These are phyloP conservation scores for Termitomyces heimii DNA, from an alignment of 768 basidiomycete genomes.

Conservation along the genomic window DNA sequence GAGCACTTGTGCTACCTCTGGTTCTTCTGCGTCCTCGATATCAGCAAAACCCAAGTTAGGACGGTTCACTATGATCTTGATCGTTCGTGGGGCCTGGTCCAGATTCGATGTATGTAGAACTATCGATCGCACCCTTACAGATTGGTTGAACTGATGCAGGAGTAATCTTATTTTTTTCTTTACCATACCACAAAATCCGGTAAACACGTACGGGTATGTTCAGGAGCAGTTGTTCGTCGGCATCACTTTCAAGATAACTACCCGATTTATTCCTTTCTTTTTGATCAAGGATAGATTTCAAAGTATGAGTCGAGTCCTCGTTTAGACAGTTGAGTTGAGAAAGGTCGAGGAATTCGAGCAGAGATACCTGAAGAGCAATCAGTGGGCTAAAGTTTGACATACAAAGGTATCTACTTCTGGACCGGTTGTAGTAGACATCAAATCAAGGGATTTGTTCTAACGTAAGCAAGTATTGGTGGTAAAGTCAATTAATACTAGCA, in stretches of 20 bases:
- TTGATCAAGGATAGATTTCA: conserved; percentile 42
- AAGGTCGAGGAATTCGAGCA: conserved; percentile 53
- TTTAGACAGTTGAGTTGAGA: conserved; percentile 68
- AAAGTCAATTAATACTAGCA: conserved; percentile 30
- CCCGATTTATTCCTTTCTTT: conserved; percentile 38
- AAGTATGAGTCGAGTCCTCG: conserved; percentile 44
- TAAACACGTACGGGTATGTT: conserved; percentile 51
- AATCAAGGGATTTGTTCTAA: conserved; percentile 7
- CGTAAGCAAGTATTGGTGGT: conserved; percentile 10
- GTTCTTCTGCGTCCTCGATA: conserved; percentile 46
- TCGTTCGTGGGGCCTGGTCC: conserved; percentile 46
- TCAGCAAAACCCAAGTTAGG: conserved; percentile 60
- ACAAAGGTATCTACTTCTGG: conserved; percentile 8
- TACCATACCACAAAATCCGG: not conserved
- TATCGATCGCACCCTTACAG: conserved; percentile 58
- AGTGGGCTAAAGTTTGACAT: not conserved
- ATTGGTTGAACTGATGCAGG: conserved; percentile 57
- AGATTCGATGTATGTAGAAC: conserved; percentile 35
- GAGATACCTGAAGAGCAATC: conserved; percentile 33
- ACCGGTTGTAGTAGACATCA: conserved; percentile 11
- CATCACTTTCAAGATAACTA: conserved; percentile 58
- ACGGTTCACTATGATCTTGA: conserved; percentile 62
- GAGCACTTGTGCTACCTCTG: conserved; percentile 51
- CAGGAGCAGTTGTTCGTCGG: conserved; percentile 67
- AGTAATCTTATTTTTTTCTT: not conserved